phyloP scores from a whole-genome alignment of 2,329 filamentous ascomycete genomes.

The Arthrobotrys sinensis region DNA sequence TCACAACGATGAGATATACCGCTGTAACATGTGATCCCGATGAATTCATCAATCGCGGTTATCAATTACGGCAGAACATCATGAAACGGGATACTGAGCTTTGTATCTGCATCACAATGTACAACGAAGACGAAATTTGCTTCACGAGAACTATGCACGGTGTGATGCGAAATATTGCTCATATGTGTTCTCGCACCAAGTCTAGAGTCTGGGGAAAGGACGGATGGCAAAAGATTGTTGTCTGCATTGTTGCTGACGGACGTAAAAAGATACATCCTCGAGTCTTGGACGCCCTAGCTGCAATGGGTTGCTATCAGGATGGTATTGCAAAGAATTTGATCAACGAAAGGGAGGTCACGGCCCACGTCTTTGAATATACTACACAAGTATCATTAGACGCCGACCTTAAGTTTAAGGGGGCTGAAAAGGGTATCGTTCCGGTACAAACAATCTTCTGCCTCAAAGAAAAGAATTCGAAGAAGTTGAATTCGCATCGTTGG shows the following conservation, averaged over 20 bases:
- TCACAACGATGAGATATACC: constrained; percentile 98
- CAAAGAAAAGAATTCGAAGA: constrained; percentile 97
- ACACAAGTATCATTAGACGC: constrained; percentile 96
- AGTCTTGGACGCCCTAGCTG: constrained; percentile 92
- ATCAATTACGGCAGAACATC: constrained; percentile 92
- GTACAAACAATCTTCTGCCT: constrained; percentile 99
- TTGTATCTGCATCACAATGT: constrained; percentile 98
- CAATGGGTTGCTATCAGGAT: constrained; percentile 97
- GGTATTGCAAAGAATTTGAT: constrained; percentile 99
- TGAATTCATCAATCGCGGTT: constrained; percentile 89
- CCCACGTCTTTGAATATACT: constrained; percentile 98
- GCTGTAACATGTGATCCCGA: constrained; percentile 98
- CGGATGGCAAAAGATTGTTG: constrained; percentile 99
- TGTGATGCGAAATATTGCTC: constrained; percentile 97
- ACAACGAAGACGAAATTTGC: constrained; percentile 96
- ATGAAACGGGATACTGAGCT: constrained; percentile 92
- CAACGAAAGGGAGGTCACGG: constrained; percentile 94
- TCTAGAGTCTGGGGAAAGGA: constrained; percentile 96
- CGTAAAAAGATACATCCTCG: constrained; percentile 93
- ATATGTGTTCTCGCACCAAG: constrained; percentile 93
- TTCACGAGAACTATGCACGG: constrained; percentile 99
- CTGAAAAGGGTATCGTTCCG: constrained; percentile 97
- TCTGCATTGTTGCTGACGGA: constrained; percentile 95
- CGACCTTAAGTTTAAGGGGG: constrained; percentile 98
- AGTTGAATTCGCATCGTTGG: constrained; percentile 98